phyloP scores from a whole-genome alignment of 2,329 filamentous ascomycete species.

The Cordyceps farinosa region DNA sequence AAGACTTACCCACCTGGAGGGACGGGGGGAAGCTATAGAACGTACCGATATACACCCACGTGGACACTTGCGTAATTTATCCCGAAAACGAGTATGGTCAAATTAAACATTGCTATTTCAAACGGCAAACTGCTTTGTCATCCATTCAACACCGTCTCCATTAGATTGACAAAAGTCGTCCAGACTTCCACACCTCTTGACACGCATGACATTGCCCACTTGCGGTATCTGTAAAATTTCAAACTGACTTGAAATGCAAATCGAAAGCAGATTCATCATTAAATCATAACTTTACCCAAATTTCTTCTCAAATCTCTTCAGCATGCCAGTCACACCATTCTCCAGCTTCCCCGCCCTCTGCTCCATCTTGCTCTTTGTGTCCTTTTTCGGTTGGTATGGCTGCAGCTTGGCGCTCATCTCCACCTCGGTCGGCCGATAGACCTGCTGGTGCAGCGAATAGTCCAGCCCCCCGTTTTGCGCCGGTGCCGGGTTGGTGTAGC shows the following conservation, averaged over 20 bases:
- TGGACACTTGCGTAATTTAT: no score
- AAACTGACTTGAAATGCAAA: background rate
- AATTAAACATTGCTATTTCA: background rate
- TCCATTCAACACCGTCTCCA: background rate
- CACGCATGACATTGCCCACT: background rate
- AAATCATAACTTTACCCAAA: conserved; percentile 43
- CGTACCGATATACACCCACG: no score
- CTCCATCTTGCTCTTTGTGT: conserved; percentile 54
- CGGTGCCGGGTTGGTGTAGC: conserved; percentile 33
- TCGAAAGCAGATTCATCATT: background rate
- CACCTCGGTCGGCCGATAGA: conserved; percentile 64
- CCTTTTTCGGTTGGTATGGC: conserved; percentile 42
- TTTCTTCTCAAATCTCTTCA: conserved; percentile 78
- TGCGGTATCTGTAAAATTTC: background rate
- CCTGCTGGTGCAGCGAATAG: conserved; percentile 63
- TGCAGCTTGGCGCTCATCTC: conserved; percentile 42
- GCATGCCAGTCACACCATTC: conserved; percentile 65
- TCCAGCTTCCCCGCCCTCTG: conserved; percentile 64
- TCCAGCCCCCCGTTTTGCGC: conserved; percentile 32
- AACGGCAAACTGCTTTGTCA: background rate
- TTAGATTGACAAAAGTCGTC: background rate
- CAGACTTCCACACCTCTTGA: background rate
- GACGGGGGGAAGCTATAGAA: no score
- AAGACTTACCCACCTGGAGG: no score
- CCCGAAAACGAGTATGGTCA: background rate